Evolutionary conservation across 148 eudicot species (phyloP), one percentile per base, ranked within the genome.

Genomic region (Fagopyrum homotropicum): DNA sequence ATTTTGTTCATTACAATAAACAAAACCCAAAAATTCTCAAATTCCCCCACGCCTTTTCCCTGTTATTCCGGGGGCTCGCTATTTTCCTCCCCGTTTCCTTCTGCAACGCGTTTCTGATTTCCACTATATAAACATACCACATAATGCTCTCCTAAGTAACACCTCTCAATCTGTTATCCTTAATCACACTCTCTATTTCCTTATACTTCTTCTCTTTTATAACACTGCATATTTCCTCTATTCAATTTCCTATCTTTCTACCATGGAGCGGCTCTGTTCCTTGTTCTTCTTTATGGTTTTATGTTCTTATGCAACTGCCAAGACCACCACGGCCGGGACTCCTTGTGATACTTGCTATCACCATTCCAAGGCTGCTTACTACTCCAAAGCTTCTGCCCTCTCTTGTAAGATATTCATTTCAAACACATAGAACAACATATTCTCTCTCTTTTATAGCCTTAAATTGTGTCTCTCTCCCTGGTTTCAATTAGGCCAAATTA

Each of bases 281-380:
- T 56, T 74, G 49, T 1, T 66, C 73, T 75, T 82, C 75, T 55
- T 81, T 52, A 45, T 85, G n/a, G 30, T 77, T 45, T 69, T 84
- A 11, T 19, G 82, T 52, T 88, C 92, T 10, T 82, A 83, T 9
- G 85, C 83, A 48, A 80, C 83, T 52, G 87, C 88, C 59, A 66
- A 12, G 14, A 47, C 55, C 8, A 47, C 55, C 0, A 30, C 45
- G 0, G 15, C 81, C 7, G 85, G 81, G 19, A 82, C 83, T 66
- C 87, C 85, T 52, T 92, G 97, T 73, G 91, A 87, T 80, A 83
- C 86, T 29, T 92, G 96, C 66, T 76, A 85, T 60, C 93, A 87
- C 52, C 89, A 81, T 76, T 73, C 86, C 55, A 90, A 88, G 78
- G 91, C 84, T 64, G 82, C 91, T 51, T 87, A 77, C 26, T 72